Evolutionary conservation across 352 stramenopile genomes (phyloP).

Genomic region (Globisporangium rhizosaccharum): DNA sequence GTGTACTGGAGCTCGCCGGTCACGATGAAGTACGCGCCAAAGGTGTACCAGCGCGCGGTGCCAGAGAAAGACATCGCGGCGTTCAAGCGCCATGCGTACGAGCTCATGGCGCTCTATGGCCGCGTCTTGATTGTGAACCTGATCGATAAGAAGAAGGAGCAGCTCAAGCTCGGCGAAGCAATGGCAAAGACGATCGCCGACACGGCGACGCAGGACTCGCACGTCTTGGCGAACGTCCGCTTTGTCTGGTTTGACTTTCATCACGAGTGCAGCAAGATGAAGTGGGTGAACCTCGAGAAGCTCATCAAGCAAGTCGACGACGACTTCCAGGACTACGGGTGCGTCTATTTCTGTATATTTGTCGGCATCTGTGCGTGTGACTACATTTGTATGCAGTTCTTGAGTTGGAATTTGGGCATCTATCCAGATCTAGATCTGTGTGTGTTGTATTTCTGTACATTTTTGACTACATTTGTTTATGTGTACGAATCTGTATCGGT

Average conservation of each 20-base stretch:
- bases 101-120: conserved; percentile 63
- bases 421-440: too few relatives aligned
- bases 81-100: conserved; percentile 53
- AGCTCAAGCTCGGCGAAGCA: conserved; percentile 87
- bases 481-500: too few relatives aligned
- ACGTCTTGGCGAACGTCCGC: conserved; percentile 55
- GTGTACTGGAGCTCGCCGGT: conserved; percentile 89
- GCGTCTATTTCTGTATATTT: conserved; percentile 12
- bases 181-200: conserved; percentile 78
- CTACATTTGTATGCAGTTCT: not conserved
- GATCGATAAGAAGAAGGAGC: conserved; percentile 93
- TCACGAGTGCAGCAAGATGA: conserved; percentile 91
- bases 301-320: conserved; percentile 87
- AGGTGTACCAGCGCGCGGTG: conserved; percentile 59
- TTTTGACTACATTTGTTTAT: too few relatives aligned
- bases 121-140: conserved; percentile 91
- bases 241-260: conserved; percentile 98
- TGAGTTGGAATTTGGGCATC: too few relatives aligned
- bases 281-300: conserved; percentile 90
- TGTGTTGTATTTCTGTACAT: too few relatives aligned
- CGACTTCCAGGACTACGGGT: conserved; percentile 70
- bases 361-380: not conserved
- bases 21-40: conserved; percentile 92
- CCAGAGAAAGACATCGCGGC: conserved; percentile 41
- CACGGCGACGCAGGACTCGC: conserved; percentile 46